Base-by-base conservation (phyloP, 2,329 filamentous ascomycete species). In the Arthrobotrys sphaeroides region DNA sequence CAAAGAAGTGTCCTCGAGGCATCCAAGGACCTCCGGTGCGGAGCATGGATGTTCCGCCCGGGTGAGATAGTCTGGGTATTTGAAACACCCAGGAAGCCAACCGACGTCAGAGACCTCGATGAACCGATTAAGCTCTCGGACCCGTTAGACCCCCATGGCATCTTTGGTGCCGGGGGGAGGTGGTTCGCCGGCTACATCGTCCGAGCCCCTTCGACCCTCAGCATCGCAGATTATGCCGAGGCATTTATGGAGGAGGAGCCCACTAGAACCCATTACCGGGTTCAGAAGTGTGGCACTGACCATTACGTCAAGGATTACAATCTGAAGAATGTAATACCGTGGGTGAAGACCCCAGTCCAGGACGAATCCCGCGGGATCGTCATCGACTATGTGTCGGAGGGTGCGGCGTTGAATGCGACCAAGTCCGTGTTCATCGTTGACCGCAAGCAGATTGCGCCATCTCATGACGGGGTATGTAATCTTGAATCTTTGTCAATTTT, bases 31-130 rank as follows among this genome's bases (percentile, higher is more conserved):
- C 61, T 64, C 36, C 38, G 49, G 13, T 55, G 64, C 18, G 70
- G 70, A 5, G 70, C 62, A 12, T 74, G 70, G 70, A 74, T 55
- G 47, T 68, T 68, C 55, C 62, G 70, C 5, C 49, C 47, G 16
- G 40, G 40, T 0, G 70, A 74, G 31, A 13, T 74, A 9, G 55
- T 74, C 4, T 74, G 70, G 70, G 70, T 38, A 3, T 55, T 55
- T 10, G 51, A 55, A 22, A 3, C 51, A 0, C 51, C 51, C 18
- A 16, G 51, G n/a, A 55, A 55, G 10, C 62, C 13, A 20, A 68
- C 45, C 7, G 51, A n/a, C 18, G 47, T 60, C 28, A 13, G 55
- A 33, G 33, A 57, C 36, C 20, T 36, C 51, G 51, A 55, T 24
- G 51, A 20, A 18, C 51, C 31, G 3, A 3, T 55, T 5, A 38